Evolutionary conservation across 1,139 yeast species (phyloP), one percentile per base, ranked within the genome.

Genomic region (Hemisphaericaspora subhashii): DNA sequence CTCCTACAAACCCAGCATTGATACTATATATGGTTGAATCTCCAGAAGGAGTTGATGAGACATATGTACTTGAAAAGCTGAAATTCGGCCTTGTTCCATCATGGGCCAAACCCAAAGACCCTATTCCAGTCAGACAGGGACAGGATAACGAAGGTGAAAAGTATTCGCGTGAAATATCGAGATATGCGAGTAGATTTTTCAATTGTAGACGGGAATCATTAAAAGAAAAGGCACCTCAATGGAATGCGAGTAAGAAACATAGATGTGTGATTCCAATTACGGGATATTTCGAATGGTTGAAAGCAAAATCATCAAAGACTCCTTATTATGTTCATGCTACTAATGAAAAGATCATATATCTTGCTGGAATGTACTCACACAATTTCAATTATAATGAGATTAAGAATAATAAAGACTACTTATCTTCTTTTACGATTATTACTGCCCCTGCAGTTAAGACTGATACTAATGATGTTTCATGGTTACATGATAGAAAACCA

Each of bases 201-300:
- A 85, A 85, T 59, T 86, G 92, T 17, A 62, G 88, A 30, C 61
- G 62, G 36, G 94, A 85, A 46, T 69, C 79, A 1, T 51, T 85
- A 9, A 60, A 61, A 0, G 63, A 65, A 22, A 59, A 59, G 1
- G 62, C 68, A 28, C 61, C 67, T 23, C 58, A 79, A 22, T 84
- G 90, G 89, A 67, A 62, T 18, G 51, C 74, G 10, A 57, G 66
- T 7, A 56, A 68, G 22, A 60, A 62, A 13, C 52, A 58, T 13
- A 57, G 87, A 29, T 89, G 96, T 55, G 81, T 83, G 1, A 77
- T 88, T 0, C 90, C 95, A 0, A 74, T 86, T 30, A 77, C 78
- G 51, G 97, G 97, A 0, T 90, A 89, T 58, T 89, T 77, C 54
- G 98, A 89, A 58, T 89, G 97, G 97, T 59, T 53, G 22, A 65